Base-by-base conservation (phyloP, 495 filamentous ascomycete species). In the Penicillium fimorum region DNA sequence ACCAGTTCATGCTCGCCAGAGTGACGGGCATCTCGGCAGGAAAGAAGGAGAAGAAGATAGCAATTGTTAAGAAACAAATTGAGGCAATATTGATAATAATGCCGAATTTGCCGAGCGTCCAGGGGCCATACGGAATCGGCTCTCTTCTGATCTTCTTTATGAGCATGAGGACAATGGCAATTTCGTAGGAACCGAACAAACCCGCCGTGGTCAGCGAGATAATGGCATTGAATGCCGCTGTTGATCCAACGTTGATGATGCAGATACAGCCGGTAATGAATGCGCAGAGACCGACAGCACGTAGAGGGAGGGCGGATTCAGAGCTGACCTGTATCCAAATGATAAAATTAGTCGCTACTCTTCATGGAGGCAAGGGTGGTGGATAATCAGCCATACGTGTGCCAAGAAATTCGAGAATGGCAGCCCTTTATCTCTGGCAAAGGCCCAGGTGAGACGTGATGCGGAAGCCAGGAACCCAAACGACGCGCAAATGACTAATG, bases 361-460 rank as follows among this genome's bases (percentile, higher is more conserved):
- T n/a, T n/a, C n/a, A n/a, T n/a, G 20, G 22, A 44, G 18, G 41
- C 17, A 44, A 44, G 22, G 41, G 41, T 18, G 5, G 32, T 22
- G 22, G n/a, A 44, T 44, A 44, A 9, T 44, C 17, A 0, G 22
- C 22, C 18, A 20, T 44, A n/a, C 17, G 6, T 24, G 18, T 44
- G 18, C n/a, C n/a, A 5, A 8, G 41, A 44, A 44, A 44, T n/a
- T n/a, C n/a, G n/a, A 72, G 49, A 70, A 77, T 1, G 80, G 77
- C 20, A 79, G 53, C 11, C 76, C 80, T 17, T 68, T 56, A 52
- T 84, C 81, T 13, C 80, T 65, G 3, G 78, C 75, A 50, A 84
- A 83, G 3, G 76, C 75, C 81, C 81, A 83, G 20, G 68, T 62
- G 58, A 80, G 79, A 30, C 82, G 73, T 9, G 80, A 83, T 27